Evolutionary conservation across 192 early-diverging fungal genomes (phyloP), one percentile per base, ranked within the genome.

Genomic region (Ambispora gerdemannii): DNA sequence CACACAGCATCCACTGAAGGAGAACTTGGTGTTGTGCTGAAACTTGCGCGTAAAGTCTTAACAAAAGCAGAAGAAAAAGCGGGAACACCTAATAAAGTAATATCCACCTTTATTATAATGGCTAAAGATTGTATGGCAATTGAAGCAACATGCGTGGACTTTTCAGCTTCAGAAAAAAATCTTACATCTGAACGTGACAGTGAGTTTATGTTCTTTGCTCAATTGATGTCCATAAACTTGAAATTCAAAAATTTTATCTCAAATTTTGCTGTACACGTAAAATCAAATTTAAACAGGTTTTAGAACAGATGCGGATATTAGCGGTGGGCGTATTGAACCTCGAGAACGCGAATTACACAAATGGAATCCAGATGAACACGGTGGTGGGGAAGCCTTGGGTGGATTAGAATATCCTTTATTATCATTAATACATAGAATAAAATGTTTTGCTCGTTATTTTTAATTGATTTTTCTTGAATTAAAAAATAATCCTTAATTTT

Each of bases 301-400:
- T 78, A 88, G 91, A 63, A 96, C 93, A 0, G 97, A 99, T 73
- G 85, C 92, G 0, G 92, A 93, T 56, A 99, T 99, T 67, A 91
- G 86, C 74, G 82, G 89, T 24, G n/a, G n/a, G n/a, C 75, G 79
- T 3, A 75, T 81, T 31, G 83, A 88, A 10, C 78, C 83, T 8
- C 82, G 81, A 24, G 92, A 92, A 76, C 90, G 95, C 22, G 89
- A 92, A 71, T 83, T 99, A 30, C 88, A 94, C 72, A 85, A 87
- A 71, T 96, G 96, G 92, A 84, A 84, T 0, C 91, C 93, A 34
- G 89, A 89, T 51, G 89, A 82, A 15, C 76, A 81, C 32, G 77
- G 19, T 7, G 53, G 53, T 4, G 52, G 55, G 22, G 68, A 80
- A 10, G 19, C 53, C 17, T 36, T 77, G 17, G 68, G 69, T 11